Conservation (phyloP, 768 basidiomycete genomes). For the Chiua virens region DNA sequence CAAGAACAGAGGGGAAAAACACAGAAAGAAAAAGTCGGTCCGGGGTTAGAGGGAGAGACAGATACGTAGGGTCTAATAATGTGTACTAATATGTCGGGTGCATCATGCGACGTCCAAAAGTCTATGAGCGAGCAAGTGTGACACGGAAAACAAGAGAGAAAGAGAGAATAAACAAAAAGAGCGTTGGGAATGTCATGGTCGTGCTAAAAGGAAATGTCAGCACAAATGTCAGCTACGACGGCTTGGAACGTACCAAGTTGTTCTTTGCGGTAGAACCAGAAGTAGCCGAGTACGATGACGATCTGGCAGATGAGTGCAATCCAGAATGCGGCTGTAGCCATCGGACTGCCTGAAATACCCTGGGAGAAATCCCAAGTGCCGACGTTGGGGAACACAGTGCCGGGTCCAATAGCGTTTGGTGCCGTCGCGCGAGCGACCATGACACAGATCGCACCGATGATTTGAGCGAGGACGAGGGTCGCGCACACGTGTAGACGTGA, state of each 20-base stretch:
- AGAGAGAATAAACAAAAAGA: not conserved
- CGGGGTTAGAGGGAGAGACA: too few relatives aligned
- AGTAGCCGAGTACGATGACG: conserved; percentile 87
- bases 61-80: conserved; percentile 1
- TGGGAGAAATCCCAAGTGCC: conserved; percentile 86
- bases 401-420: conserved; percentile 86
- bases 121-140: not conserved
- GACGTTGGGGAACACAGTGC: conserved; percentile 88
- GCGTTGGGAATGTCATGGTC: conserved; percentile 17
- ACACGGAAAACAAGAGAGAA: not conserved
- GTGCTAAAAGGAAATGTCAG: conserved; percentile 13
- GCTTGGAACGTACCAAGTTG: conserved; percentile 63
- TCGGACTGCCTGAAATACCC: conserved; percentile 72
- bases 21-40: too few relatives aligned
- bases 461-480: conserved; percentile 86
- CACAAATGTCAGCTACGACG: not conserved
- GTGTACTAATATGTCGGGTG: not conserved
- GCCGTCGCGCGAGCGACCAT: conserved; percentile 92
- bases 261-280: conserved; percentile 97
- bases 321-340: conserved; percentile 88
- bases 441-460: conserved; percentile 87
- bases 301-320: conserved; percentile 77
- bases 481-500: conserved; percentile 94
- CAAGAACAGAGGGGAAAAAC: not conserved
- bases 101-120: too few relatives aligned